A percentile compares a stretch with the other conserved stretches of the same genome.
Conservation (phyloP, 306 rosid species). For the Malus sylvestris region DNA sequence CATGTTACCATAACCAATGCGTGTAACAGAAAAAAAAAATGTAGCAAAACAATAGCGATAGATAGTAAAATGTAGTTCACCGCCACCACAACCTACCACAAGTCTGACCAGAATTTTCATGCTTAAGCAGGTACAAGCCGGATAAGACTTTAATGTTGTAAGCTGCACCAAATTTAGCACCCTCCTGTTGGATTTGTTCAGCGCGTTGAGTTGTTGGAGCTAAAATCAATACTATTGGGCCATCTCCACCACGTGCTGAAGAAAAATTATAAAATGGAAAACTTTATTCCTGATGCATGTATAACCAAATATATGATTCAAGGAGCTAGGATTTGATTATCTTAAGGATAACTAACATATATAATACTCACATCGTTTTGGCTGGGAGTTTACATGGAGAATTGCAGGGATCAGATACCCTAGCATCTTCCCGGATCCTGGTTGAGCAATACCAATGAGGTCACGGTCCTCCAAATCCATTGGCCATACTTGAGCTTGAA, state of each 20-base stretch:
- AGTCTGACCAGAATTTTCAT: no score
- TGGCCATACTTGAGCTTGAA: conserved; percentile 99
- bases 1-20: not conserved
- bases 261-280: conserved; percentile 1
- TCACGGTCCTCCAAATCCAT: conserved; percentile 97
- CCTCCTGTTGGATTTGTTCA: conserved; percentile 89
- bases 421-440: conserved; percentile 97
- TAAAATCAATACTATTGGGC: conserved; percentile 87
- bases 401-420: conserved; percentile 93
- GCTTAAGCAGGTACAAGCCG: no score
- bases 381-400: conserved; percentile 96
- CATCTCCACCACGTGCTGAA: conserved; percentile 84
- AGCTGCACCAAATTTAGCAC: conserved; percentile 88
- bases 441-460: conserved; percentile 94
- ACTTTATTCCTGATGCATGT: not conserved
- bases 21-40: not conserved
- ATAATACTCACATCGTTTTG: conserved; percentile 45
- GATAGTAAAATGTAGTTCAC: no score
- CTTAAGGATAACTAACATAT: not conserved
- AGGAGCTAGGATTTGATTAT: not conserved
- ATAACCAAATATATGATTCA: not conserved
- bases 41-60: no score
- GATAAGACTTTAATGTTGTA: conserved; percentile 62
- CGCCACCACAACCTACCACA: no score
- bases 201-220: conserved; percentile 94